Percentiles rank a stretch among this genome's conserved stretches.
phyloP scores from a whole-genome alignment of 106 monocot species.

The Dendrobium officinale region DNA sequence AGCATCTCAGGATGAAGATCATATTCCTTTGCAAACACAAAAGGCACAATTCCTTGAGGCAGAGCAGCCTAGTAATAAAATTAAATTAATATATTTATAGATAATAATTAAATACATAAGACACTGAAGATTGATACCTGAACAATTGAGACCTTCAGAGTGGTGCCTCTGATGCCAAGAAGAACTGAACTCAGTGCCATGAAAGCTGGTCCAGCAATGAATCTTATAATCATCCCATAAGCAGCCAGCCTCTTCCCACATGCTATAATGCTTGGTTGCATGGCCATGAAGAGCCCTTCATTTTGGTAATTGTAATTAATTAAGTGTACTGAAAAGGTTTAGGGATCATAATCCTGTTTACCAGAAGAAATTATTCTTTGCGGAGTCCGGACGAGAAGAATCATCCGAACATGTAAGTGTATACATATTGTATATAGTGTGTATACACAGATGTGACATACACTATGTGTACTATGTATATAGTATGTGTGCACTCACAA shows the following conservation, averaged over 20 bases:
- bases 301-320: not conserved
- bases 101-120: too few relatives aligned
- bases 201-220: conserved; percentile 39
- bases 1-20: conserved; percentile 30
- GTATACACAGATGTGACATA: too few relatives aligned
- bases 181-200: conserved; percentile 30
- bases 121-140: conserved; percentile 15
- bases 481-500: too few relatives aligned
- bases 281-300: conserved; percentile 48
- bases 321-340: not conserved
- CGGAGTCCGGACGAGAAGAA: too few relatives aligned
- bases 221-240: conserved; percentile 31
- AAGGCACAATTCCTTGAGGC: conserved; percentile 47
- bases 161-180: conserved; percentile 35
- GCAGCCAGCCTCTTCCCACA: conserved; percentile 36
- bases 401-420: too few relatives aligned
- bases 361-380: too few relatives aligned
- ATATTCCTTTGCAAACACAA: conserved; percentile 54
- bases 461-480: too few relatives aligned
- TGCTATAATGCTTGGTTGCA: conserved; percentile 50
- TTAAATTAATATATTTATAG: too few relatives aligned
- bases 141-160: conserved; percentile 34
- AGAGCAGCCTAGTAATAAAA: conserved; percentile 22
- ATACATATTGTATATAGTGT: too few relatives aligned
- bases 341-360: too few relatives aligned